phyloP scores from a whole-genome alignment of 1,284 basidiomycete genomes.

The Golubevia pallescens region DNA sequence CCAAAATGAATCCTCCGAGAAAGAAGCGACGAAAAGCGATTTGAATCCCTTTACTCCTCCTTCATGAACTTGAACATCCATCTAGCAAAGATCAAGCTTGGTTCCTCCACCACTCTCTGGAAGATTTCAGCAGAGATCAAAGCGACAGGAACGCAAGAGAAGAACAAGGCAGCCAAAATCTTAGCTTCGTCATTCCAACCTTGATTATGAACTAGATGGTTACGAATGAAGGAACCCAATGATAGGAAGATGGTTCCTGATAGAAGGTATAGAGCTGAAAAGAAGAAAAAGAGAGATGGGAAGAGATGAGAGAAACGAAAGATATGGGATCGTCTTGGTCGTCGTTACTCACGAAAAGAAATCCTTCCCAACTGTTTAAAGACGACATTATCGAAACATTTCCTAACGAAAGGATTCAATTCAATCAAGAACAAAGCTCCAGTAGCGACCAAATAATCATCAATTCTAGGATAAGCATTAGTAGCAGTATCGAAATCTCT shows the following conservation, averaged over 20 bases:
- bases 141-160: slow-evolving; percentile 18
- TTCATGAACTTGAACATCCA: slow-evolving; percentile 26
- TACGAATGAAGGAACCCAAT: slow-evolving; percentile 24
- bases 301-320: too few relatives aligned
- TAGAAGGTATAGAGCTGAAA: slow-evolving; percentile 28
- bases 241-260: slow-evolving; percentile 34
- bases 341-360: slow-evolving; percentile 1
- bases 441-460: slow-evolving; percentile 38
- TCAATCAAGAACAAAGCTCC: slow-evolving; percentile 34
- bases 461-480: slow-evolving; percentile 32
- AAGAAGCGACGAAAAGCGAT: slow-evolving; percentile 1
- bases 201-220: slow-evolving; percentile 10
- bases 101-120: slow-evolving; percentile 24
- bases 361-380: slow-evolving; percentile 27
- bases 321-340: neutral
- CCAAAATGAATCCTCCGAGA: slow-evolving; percentile 3
- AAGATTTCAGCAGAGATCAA: slow-evolving; percentile 19
- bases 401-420: slow-evolving; percentile 10
- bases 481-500: slow-evolving; percentile 12
- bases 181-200: slow-evolving; percentile 17
- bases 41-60: slow-evolving; percentile 9
- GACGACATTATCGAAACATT: slow-evolving; percentile 9
- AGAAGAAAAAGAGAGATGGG: slow-evolving; percentile 8
- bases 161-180: slow-evolving; percentile 20
- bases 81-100: slow-evolving; percentile 12